Evolutionary conservation across 1,284 basidiomycete genomes (phyloP), one percentile per base, ranked within the genome.

Genomic region (Ceratobasidium sp.): DNA sequence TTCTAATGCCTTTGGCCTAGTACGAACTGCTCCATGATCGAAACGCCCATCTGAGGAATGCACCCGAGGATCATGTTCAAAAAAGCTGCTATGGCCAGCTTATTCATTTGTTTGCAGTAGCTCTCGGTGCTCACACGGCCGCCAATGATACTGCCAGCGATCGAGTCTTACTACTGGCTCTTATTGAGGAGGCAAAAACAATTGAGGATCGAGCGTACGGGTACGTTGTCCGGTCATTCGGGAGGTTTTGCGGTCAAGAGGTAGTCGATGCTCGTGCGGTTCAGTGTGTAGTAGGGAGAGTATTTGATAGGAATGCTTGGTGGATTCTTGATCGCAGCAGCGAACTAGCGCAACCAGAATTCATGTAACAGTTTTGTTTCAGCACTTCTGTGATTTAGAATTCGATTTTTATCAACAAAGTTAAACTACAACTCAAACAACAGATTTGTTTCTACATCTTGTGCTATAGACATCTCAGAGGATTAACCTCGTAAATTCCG

Each of bases 1-100:
- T 54, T 6, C 50, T 21, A 44, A 49, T 57, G 11, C n/a, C 18
- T 6, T 59, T 14, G 26, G 16, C 46, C 26, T 18, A 79, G 81
- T 82, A 82, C 70, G 74, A 78, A 30, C 73, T 77, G 16, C 64
- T 77, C 30, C 76, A 79, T 23, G 80, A 82, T 72, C 67, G 67
- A 9, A 70, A 80, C 70, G 76, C 75, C 1, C 64, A 74, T 16
- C 47, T 72, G 16, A 49, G 21, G 7, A 21, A 58, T 11, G 35
- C 47, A 30, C 43, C 41, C n/a, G 72, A 76, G 14, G 71, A 32
- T 5, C 71, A 47, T 46, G 70, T 61, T 7, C 46, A 30, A 3
- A 23, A 73, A 30, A 67, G 28, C 3, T 76, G 76, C 67, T 78
- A 75, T 73, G 77, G 77, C 11, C 77, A 78, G 64, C 75, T 79